phyloP scores from a whole-genome alignment of 2,329 filamentous ascomycete species.

The Xylaria sp. region DNA sequence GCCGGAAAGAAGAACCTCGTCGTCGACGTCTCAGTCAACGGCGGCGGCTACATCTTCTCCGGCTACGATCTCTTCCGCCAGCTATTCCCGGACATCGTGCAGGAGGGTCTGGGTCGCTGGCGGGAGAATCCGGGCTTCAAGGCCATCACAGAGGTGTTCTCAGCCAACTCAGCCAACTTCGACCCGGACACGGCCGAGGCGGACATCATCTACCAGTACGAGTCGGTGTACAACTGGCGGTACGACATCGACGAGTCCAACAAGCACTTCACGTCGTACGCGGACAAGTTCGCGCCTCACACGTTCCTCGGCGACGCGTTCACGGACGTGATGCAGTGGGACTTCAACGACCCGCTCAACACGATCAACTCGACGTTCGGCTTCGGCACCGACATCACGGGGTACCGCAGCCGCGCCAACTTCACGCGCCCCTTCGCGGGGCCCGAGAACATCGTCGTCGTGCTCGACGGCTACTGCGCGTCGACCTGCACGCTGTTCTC shows the following conservation, averaged over 20 bases:
- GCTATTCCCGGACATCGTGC: slow-evolving; percentile 62
- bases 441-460: slow-evolving; percentile 67
- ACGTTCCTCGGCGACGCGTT: slow-evolving; percentile 63
- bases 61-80: slow-evolving; percentile 67
- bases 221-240: slow-evolving; percentile 62
- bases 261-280: slow-evolving; percentile 62
- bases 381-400: slow-evolving; percentile 60
- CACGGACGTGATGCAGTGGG: slow-evolving; percentile 63
- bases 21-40: slow-evolving; percentile 66
- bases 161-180: slow-evolving; percentile 46
- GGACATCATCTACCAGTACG: slow-evolving; percentile 56
- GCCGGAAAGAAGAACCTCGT: slow-evolving; percentile 67
- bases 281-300: slow-evolving; percentile 57
- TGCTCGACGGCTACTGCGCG: slow-evolving; percentile 69
- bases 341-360: slow-evolving; percentile 57
- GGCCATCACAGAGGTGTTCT: slow-evolving; percentile 47
- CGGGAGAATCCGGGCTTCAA: slow-evolving; percentile 55
- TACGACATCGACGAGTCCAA: slow-evolving; percentile 61
- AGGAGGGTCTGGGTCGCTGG: slow-evolving; percentile 55
- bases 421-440: slow-evolving; percentile 63
- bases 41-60: slow-evolving; percentile 64
- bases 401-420: slow-evolving; percentile 60
- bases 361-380: slow-evolving; percentile 57
- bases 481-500: slow-evolving; percentile 68
- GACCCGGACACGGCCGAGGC: slow-evolving; percentile 44